Evolutionary conservation across 305 asterid species (phyloP), one percentile per base, ranked within the genome.

Genomic region (Fraxinus platypoda): DNA sequence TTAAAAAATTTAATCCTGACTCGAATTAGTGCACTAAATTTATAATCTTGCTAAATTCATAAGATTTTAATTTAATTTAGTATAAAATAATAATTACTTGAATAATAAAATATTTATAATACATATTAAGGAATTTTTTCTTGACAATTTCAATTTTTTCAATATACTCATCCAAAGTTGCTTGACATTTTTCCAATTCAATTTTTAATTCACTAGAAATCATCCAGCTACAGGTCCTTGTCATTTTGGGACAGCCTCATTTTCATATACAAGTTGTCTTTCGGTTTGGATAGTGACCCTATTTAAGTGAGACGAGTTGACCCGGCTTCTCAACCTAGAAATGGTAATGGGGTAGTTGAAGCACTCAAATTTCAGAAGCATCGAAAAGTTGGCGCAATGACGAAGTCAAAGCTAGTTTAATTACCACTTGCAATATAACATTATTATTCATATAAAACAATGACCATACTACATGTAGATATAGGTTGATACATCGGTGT

Each of bases 401-500:
- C 11, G 7, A 79, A 41, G 86, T 75, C 83, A 83, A 78, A 70
- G 76, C 73, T n/a, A 62, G 71, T 31, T 21, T 8, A 0, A 26
- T 26, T 26, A 0, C 71, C 33, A 23, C 31, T 62, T 8, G 6
- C 33, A 59, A 59, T 19, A n/a, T 19, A 59, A 8, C 25, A 5
- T 34, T 34, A 34, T 34, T 34, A 34, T 34, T 34, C 38, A 6
- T 34, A 34, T 5, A 34, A 34, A 34, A 33, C 37, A 4, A 4
- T 6, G 37, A 33, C 1, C 37, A 33, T 33, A 4, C 37, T 33
- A 26, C 28, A 26, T 28, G 31, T 28, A 28, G 31, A 33, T 33
- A 33, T 33, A 33, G 37, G 7, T 33, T 34, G 6, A 34, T 8
- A 34, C 38, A 34, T 34, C 6, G 38, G 8, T 34, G 5, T 34